Evolutionary conservation across 1,139 yeast genomes (phyloP).

Genomic region (Suzukiozyma palmioleophila): DNA sequence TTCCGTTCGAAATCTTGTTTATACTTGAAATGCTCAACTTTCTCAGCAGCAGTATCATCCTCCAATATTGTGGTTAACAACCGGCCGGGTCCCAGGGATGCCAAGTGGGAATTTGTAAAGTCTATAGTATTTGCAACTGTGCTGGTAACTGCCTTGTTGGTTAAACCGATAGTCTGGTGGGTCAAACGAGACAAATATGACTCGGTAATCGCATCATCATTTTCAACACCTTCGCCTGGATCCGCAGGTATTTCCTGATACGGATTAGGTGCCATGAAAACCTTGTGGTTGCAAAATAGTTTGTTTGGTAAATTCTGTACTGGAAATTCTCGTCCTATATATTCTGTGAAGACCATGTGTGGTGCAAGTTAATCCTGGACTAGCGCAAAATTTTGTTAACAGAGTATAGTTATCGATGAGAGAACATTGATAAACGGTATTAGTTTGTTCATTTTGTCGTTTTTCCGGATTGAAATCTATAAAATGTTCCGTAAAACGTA

Average conservation of each 20-base stretch:
- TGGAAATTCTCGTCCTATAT: too few species aligned
- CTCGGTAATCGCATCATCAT: background rate
- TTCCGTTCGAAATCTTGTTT: conserved; percentile 66
- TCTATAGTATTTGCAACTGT: conserved; percentile 5
- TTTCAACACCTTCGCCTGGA: background rate
- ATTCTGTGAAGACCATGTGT: too few species aligned
- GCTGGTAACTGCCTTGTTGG: background rate
- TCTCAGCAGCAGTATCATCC: conserved; percentile 39
- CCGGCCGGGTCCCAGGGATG: conserved; percentile 18
- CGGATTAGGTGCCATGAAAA: background rate
- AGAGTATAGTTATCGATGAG: too few species aligned
- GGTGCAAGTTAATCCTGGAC: too few species aligned
- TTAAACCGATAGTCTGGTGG: conserved; percentile 1
- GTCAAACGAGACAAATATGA: conserved; percentile 1
- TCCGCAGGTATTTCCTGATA: background rate
- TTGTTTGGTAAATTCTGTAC: too few species aligned
- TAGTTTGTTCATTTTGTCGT: too few species aligned
- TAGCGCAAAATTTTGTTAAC: too few species aligned
- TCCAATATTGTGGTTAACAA: conserved; percentile 18
- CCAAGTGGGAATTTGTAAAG: conserved; percentile 4
- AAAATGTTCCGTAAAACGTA: too few species aligned
- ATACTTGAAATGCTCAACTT: conserved; percentile 65
- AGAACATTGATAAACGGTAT: too few species aligned
- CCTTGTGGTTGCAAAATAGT: too few species aligned
- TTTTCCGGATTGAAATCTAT: too few species aligned